Conservation (phyloP, 2,329 filamentous ascomycete genomes). For the Paecilomyces fulvus region DNA sequence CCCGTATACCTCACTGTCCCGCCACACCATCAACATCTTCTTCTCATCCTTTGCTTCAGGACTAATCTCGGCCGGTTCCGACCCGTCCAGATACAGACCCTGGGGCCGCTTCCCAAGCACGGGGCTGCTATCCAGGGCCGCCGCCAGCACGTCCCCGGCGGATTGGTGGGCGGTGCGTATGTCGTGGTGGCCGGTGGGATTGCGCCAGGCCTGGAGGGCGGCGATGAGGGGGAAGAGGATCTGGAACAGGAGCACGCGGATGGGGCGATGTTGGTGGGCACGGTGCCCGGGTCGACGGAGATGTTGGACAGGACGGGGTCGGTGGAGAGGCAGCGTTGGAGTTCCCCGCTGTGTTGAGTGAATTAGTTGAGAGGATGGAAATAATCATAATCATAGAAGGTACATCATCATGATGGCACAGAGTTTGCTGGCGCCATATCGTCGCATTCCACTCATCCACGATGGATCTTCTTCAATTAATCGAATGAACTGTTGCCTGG, state of each 20-base stretch:
- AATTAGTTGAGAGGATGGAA: neutral
- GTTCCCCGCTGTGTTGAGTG: constrained; percentile 12
- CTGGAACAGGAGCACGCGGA: constrained; percentile 7
- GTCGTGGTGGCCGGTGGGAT: neutral
- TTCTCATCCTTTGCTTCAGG: constrained; percentile 5
- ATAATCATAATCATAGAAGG: neutral
- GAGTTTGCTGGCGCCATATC: constrained; percentile 35
- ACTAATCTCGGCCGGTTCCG: constrained; percentile 2
- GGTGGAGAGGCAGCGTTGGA: constrained; percentile 30
- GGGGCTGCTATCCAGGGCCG: constrained; percentile 1
- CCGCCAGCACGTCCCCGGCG: constrained; percentile 2
- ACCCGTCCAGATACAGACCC: constrained; percentile 5
- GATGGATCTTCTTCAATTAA: constrained; percentile 17
- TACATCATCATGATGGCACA: constrained; percentile 31
- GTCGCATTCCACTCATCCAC: constrained; percentile 20
- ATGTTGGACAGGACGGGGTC: constrained; percentile 21
- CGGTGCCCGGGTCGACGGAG: constrained; percentile 32
- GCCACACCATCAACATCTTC: constrained; percentile 7
- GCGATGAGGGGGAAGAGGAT: neutral
- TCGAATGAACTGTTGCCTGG: neutral
- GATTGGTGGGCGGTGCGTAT: neutral
- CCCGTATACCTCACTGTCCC: constrained; percentile 6
- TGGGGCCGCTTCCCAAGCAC: constrained; percentile 4
- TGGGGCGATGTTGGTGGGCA: constrained; percentile 22
- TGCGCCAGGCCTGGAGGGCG: neutral